Base-by-base conservation (phyloP, 2,329 filamentous ascomycete species). In the Beauveria varroae region DNA sequence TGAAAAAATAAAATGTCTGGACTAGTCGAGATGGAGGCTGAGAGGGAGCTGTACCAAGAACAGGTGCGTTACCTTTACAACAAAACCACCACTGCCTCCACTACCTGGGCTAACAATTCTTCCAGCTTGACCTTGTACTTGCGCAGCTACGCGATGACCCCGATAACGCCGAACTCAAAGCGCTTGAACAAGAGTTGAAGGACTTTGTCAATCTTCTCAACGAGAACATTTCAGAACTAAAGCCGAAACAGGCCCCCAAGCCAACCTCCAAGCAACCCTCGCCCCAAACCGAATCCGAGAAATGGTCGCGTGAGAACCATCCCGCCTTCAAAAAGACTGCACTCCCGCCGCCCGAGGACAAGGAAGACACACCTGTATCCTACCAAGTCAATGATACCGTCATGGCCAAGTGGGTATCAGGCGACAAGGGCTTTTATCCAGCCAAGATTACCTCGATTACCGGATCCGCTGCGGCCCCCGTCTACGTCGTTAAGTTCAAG, bases 401-500 rank as follows among this genome's bases (percentile, higher is more conserved):
- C 59, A 81, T 95, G 74, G 95, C 93, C 52, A 93, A 93, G 75
- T 99, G 93, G 91, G 78, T 89, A 52, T 89, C 91, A 10, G 92
- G 91, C 60, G 95, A 99, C 75, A 91, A 90, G 70, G 84, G 84
- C 26, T 97, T 93, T 76, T 98, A 98, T 76, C 88, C 91, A 51
- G 95, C 93, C 47, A 88, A 91, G 69, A 96, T 99, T 74, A 93
- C 91, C 57, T 93, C 90, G 57, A 93, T 97, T 68, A 97, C 93
- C 24, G 95, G 95, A 62, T 96, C 92, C 9, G 87, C 88, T n/a
- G 89, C 86, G 49, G 90, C 91, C 57, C 93, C 93, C 41, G 90
- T 97, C 65, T 99, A 97, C 73, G 89, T 91, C 53, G 93, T 99
- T 74, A 95, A 90, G 68, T 99, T 98, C 81, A 93, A 96, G 76